A percentile compares a stretch with the other conserved stretches of the same genome.
Conservation (phyloP, 1,284 basidiomycete genomes). For the Thelephora terrestris region DNA sequence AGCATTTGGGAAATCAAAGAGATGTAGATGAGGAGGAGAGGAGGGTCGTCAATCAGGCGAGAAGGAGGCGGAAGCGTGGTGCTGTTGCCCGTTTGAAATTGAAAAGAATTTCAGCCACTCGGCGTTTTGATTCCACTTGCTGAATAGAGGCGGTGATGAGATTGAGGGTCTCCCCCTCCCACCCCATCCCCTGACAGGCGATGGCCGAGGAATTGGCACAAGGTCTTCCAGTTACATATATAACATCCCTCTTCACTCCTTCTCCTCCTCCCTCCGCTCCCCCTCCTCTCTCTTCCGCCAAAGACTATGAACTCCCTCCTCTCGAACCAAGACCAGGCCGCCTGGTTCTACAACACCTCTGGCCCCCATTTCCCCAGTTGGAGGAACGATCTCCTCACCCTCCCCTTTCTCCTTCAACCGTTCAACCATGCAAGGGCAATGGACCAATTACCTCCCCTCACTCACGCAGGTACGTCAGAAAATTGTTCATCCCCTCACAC, state of each 20-base stretch:
- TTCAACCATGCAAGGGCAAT: not conserved
- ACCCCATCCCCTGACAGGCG: constrained; percentile 7
- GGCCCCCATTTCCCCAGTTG: not conserved
- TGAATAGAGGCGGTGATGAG: no score
- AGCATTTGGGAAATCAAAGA: not conserved
- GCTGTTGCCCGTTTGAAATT: no score
- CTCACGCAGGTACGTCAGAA: constrained; percentile 7
- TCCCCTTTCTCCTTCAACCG: not conserved
- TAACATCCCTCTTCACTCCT: constrained; percentile 9
- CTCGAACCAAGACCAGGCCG: constrained; percentile 11
- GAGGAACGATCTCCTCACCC: not conserved
- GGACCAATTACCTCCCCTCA: not conserved
- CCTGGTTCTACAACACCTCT: not conserved
- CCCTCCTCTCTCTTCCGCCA: constrained; percentile 2
- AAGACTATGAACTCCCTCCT: constrained; percentile 8
- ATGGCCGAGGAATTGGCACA: constrained; percentile 7
- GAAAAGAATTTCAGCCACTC: no score
- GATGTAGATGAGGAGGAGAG: no score
- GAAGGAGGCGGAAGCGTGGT: no score
- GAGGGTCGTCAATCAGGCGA: no score
- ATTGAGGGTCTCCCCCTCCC: constrained; percentile 1
- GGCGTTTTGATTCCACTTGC: no score
- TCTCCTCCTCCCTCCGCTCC: constrained; percentile 10
- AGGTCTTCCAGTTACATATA: constrained; percentile 10
- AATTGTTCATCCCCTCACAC: not conserved